Base-by-base conservation (phyloP, 2,329 filamentous ascomycete species). In the Trichoderma koningii region DNA sequence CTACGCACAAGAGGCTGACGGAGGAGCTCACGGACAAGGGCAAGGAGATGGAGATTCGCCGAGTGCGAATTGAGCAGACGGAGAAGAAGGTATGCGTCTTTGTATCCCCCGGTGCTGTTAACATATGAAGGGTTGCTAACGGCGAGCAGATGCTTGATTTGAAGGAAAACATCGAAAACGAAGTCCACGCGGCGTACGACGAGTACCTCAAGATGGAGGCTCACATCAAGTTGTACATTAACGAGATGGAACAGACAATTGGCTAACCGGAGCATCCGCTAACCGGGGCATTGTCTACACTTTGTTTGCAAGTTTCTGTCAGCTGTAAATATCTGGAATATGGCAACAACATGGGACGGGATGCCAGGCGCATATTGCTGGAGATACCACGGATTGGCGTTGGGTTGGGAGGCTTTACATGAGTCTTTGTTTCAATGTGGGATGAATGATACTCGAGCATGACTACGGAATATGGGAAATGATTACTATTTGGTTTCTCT, bases 201-300 rank as follows among this genome's bases (percentile, higher is more conserved):
- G 92, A 98, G 80, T 99, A 97, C 78, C 85, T 96, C 75, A 97
- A 97, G 86, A 90, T 99, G 87, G 94, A 98, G 77, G 89, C 92
- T 44, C 95, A 99, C 75, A 96, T 99, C 76, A 94, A 93, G 78
- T 83, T 98, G 68, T 99, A 99, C 81, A 96, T 99, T 74, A 96
- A 91, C 5, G 95, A 99, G 83, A 97, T 99, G 93, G 95, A 98
- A 79, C 93, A 97, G 78, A 89, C 89, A 64, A 86, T 95, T 70
- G 81, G 68, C 28, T 66, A 65, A 56, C 15, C 10, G 14, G n/a
- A 30, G 21, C 21, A 23, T 23, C 21, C 21, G 68, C 28, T 66
- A 65, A 56, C 15, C 10, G 14, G n/a, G 17, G 23, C 45, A n/a
- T 10, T 2, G 9, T 28, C 17, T 21, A 30, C 14, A 44, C 51